Base-by-base conservation (phyloP, 1,284 basidiomycete species). In the Trametes pubescens region DNA sequence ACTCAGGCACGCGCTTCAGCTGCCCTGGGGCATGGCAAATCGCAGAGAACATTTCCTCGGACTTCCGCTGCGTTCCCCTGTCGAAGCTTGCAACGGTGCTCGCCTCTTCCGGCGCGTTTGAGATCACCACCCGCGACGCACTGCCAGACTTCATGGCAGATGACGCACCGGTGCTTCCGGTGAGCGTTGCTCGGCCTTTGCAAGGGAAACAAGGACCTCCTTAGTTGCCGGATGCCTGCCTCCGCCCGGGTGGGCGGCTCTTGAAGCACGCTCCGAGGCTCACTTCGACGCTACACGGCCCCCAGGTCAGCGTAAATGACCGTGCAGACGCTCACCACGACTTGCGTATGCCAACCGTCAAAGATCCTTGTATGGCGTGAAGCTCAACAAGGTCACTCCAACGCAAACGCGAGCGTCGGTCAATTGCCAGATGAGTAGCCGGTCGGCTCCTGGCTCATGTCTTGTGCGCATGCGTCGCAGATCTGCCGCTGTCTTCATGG, bases 1-100 rank as follows among this genome's bases (percentile, higher is more conserved):
- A 44, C 52, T 61, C 56, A 64, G 64, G 59, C 29, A 64, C 61
- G 16, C 43, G 48, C 44, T 51, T 40, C 40, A 26, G 22, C 6
- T 35, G 4, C 11, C 14, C 40, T 24, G 43, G n/a, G 26, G 34
- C 24, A 34, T 47, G 44, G 34, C 24, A 26, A 49, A 54, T 44
- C 61, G 52, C 16, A 24, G 18, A 26, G 34, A 57, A 34, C 47
- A 55, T 35, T 49, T 59, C 63, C 63, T 67, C 66, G 66, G 66
- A 67, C 61, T 21, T 62, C 66, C 53, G 38, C 38, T 40, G 44
- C 54, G 51, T 51, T 43, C 37, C 32, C 21, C 26, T 38, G 48
- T 38, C 21, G 8, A 54, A 44, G 29, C 38, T 51, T 21, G n/a
- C 37, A 43, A 62, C 24, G 29, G 43, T 40, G 32, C 49, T 51